These are phyloP conservation scores for Aspergillus saccharolyticus DNA, from an alignment of 495 filamentous ascomycete species.

Conservation along the genomic window DNA sequence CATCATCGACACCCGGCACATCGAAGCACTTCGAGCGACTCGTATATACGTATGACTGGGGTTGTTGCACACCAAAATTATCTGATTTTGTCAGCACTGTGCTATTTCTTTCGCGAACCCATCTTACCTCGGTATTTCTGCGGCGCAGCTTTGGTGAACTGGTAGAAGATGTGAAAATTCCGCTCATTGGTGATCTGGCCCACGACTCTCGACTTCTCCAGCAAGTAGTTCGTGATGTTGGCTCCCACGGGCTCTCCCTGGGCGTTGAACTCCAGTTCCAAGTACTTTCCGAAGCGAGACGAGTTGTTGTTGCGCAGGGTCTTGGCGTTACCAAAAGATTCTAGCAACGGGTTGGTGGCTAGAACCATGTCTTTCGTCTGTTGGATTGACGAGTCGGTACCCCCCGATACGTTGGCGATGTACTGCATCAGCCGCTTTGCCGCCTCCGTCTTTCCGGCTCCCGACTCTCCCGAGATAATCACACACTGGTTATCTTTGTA, in stretches of 20 bases:
- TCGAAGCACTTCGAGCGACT: constrained; percentile 90
- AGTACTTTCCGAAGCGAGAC: constrained; percentile 94
- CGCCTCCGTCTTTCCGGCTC: constrained; percentile 98
- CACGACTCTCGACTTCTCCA: constrained; percentile 94
- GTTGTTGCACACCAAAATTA: constrained; percentile 81
- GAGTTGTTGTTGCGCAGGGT: constrained; percentile 99
- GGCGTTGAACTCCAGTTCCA: constrained; percentile 94
- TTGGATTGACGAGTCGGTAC: constrained; percentile 85
- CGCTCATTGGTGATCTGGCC: constrained; percentile 93
- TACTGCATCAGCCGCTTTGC: constrained; percentile 99
- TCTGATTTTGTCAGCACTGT: constrained; percentile 33
- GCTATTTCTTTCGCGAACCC: constrained; percentile 10
- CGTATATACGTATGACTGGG: constrained; percentile 92
- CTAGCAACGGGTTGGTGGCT: constrained; percentile 93
- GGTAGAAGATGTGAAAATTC: constrained; percentile 99
- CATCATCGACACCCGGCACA: constrained; percentile 88
- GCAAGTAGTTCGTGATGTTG: constrained; percentile 95
- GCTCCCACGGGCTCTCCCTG: constrained; percentile 93
- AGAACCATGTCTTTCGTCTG: constrained; percentile 98
- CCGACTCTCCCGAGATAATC: constrained; percentile 98
- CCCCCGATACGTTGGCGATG: constrained; percentile 93
- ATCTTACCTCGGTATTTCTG: constrained; percentile 66
- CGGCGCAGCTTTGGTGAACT: constrained; percentile 92
- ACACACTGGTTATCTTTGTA: constrained; percentile 99
- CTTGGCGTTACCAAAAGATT: constrained; percentile 98